Base-by-base conservation (phyloP, 768 basidiomycete species). In the Brasilioporus rufonigricans region DNA sequence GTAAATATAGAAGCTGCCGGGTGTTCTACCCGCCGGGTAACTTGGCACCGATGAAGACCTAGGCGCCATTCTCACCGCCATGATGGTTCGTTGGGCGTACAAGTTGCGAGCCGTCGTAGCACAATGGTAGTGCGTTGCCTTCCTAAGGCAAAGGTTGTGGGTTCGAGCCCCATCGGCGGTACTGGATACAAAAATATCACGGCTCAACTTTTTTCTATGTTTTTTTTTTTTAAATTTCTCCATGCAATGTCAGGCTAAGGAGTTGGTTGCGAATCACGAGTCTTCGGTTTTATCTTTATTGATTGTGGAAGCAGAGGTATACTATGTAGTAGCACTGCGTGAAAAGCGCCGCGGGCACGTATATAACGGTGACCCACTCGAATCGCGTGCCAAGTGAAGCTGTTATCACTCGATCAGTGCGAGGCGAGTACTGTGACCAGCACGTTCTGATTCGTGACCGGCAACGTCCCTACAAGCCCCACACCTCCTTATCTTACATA, bases 111-210 rank as follows among this genome's bases (percentile, higher is more conserved):
- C 69, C 69, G 69, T 71, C 70, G 70, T 70, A 70, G 69, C 69
- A 70, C 69, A 70, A 70, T 70, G 69, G 69, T 71, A 70, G 69
- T 70, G 69, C 69, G 69, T 70, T 71, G 69, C 69, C 70, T 70
- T 70, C 69, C 69, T 70, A 70, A 70, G 69, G 69, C 69, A 71
- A 70, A 70, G 69, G 69, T 70, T 70, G 69, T 67, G 69, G 69
- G 69, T 70, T 70, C 69, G 69, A 70, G 53, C 70, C 69, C 69
- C 69, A 67, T 70, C 70, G 69, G 64, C 69, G 69, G 69, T 70
- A 71, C 26, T 69, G 61, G 70, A 58, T 53, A 49, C 23, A 24
- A 12, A 35, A n/a, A 43, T 3, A 57, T 3, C 8, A 4, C 67
- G 67, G 65, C 67, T 69, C 66, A 29, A 4, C n/a, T 49, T 69